Conservation (phyloP, 2,329 filamentous ascomycete genomes). For the Drechslerella stenobrocha region DNA sequence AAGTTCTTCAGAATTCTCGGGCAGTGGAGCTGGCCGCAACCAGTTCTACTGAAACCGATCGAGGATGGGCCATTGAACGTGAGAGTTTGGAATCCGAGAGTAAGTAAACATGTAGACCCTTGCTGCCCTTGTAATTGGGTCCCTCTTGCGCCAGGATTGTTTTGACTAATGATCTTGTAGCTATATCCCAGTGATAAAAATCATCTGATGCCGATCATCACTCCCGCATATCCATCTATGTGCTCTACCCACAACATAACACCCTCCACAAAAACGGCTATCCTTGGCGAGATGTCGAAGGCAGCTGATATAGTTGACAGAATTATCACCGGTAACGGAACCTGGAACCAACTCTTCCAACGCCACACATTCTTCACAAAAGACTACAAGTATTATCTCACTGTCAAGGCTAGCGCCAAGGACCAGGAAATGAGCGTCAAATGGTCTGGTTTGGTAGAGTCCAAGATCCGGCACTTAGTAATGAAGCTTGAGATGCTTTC, state of each 20-base stretch:
- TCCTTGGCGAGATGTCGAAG: constrained; percentile 78
- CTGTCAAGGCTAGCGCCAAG: constrained; percentile 80
- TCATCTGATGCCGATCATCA: constrained; percentile 98
- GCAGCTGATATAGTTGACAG: constrained; percentile 75
- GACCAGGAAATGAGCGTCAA: constrained; percentile 70
- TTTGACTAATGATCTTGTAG: constrained; percentile 56
- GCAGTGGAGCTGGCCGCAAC: constrained; percentile 90
- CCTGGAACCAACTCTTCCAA: constrained; percentile 85
- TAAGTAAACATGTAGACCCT: constrained; percentile 59
- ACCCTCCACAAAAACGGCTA: constrained; percentile 78
- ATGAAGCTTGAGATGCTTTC: constrained; percentile 75
- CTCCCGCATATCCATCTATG: constrained; percentile 95
- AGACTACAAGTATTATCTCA: constrained; percentile 94
- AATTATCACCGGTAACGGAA: constrained; percentile 74
- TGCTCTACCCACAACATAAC: constrained; percentile 95
- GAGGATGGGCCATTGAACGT: constrained; percentile 79
- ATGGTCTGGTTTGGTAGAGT: constrained; percentile 83
- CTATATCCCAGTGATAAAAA: constrained; percentile 77
- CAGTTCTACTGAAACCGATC: constrained; percentile 85
- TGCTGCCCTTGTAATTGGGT: no score
- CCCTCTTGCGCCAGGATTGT: no score
- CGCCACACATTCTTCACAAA: constrained; percentile 92
- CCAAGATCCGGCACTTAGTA: constrained; percentile 84
- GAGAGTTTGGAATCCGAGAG: constrained; percentile 91
- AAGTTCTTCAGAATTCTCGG: constrained; percentile 95